Base-by-base conservation (phyloP, 345 rosid species). In the Sonneratia caseolaris region DNA sequence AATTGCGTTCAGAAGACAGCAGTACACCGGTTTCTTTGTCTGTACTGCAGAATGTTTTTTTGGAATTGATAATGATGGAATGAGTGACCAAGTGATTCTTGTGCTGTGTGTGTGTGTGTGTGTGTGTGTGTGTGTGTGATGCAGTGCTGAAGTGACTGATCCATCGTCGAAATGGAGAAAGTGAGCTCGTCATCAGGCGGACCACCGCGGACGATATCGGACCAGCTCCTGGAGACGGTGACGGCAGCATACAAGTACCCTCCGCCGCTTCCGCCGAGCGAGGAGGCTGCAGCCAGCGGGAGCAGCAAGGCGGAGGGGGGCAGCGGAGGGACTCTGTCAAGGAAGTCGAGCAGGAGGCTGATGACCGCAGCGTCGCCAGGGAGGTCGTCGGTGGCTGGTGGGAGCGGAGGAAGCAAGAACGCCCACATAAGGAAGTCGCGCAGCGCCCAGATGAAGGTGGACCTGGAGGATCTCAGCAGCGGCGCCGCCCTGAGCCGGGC, bases 401-500 rank as follows among this genome's bases (percentile, higher is more conserved):
- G 18, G 4, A 37, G 64, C 21, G 73, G 81, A 40, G 76, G 87
- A 24, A 68, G 78, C 79, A 87, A 72, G 38, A 90, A 85, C 70
- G 76, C 89, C 21, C 91, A 91, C 79, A 91, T 91, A 64, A 82
- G 97, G 80, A 94, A 91, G 85, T 84, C 96, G 0, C 76, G 98
- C 75, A 94, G 98, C 43, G 92, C 96, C 32, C 98, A 94, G 62
- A 87, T 84, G 78, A 91, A 86, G 79, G 53, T 83, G 7, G 96
- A 90, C 68, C 53, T 88, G 64, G 97, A 95, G 0, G 99, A 95
- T 21, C 76, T 95, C 38, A 86, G 79, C 80, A 90, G 92, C 48
- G 93, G 99, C 0, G 96, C 96, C 1, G 99, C 97, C 13, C 77
- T 95, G 35, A 95, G 99, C 80, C 85, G 99, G 47, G 97, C 97